Evolutionary conservation across 2,329 filamentous ascomycete species (phyloP), one percentile per base, ranked within the genome.

Genomic region (Phialocephala subalpina): DNA sequence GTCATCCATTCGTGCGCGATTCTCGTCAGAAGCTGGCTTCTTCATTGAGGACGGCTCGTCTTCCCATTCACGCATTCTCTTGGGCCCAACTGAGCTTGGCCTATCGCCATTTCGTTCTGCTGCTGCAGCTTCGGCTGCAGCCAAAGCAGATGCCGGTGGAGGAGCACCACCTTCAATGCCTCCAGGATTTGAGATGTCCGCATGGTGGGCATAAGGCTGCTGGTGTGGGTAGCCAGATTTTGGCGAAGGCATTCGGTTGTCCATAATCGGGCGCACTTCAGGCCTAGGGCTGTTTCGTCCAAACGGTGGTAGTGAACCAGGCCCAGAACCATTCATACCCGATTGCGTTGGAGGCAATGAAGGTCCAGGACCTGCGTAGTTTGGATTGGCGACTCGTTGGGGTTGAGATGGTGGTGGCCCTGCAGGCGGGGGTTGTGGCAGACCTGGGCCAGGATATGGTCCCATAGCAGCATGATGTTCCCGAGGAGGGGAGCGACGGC

Each of bases 21-120:
- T 93, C 78, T 97, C 94, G 5, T 98, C 95, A 45, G 90, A 97
- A 11, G 92, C 90, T 67, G 92, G 89, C 82, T 97, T 97, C 82
- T 97, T 97, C 3, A 89, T 81, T 25, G 87, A 82, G 35, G 74
- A 64, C 18, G 67, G 65, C 40, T 97, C 93, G 40, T 95, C 91
- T 72, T 98, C 96, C 94, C 96, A 97, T 75, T 98, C 96, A 58
- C 94, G 90, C 77, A 90, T 86, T 65, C 96, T 88, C 84, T 99
- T 99, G 64, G 91, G 88, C 3, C 87, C 87, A 12, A 92, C 91
- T 42, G 93, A 97, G 0, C 90, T 80, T 20, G 94, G 92, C n/a
- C 94, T 87, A 49, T 90, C 87, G 63, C 97, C 91, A 67, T 83
- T 85, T 62, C 87, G 86, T 66, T 87, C 82, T 11, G 66, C 90